Conservation (phyloP, 208 protist genomes). For the Lotmaria passim region DNA sequence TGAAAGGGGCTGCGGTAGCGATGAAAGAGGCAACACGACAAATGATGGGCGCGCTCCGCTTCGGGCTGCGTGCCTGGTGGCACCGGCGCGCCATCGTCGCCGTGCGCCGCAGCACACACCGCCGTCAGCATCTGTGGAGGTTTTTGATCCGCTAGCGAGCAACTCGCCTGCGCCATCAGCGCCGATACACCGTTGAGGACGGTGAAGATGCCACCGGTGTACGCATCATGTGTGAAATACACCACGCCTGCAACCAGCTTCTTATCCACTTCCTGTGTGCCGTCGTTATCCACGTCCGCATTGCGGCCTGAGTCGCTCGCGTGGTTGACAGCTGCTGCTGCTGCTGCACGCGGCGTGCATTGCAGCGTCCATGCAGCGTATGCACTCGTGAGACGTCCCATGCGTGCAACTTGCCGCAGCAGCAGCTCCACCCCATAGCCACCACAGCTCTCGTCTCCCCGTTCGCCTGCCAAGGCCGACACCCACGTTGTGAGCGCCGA, state of each 20-base stretch:
- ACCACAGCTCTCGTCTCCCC: neutral
- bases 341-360: neutral
- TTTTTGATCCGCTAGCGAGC: neutral
- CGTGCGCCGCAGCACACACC: slow-evolving; percentile 13
- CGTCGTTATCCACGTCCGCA: too few species aligned
- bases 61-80: neutral
- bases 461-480: neutral
- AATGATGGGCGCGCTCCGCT: neutral
- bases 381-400: neutral
- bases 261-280: neutral
- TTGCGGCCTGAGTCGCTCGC: too few species aligned
- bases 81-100: neutral
- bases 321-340: neutral
- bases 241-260: neutral
- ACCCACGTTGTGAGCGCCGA: slow-evolving; percentile 1
- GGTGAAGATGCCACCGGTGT: slow-evolving; percentile 29
- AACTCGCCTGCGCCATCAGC: slow-evolving; percentile 19
- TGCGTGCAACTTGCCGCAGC: neutral
- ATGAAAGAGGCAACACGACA: slow-evolving; percentile 14
- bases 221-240: slow-evolving; percentile 5
- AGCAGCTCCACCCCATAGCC: neutral
- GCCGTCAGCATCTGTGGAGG: slow-evolving; percentile 12
- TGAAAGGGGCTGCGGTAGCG: slow-evolving; percentile 28
- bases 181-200: slow-evolving; percentile 10
- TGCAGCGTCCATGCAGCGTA: slow-evolving; percentile 8